Percentiles rank a stretch among this genome's conserved stretches.
phyloP scores from a whole-genome alignment of 306 rosid genomes.

The Arachis stenosperma region DNA sequence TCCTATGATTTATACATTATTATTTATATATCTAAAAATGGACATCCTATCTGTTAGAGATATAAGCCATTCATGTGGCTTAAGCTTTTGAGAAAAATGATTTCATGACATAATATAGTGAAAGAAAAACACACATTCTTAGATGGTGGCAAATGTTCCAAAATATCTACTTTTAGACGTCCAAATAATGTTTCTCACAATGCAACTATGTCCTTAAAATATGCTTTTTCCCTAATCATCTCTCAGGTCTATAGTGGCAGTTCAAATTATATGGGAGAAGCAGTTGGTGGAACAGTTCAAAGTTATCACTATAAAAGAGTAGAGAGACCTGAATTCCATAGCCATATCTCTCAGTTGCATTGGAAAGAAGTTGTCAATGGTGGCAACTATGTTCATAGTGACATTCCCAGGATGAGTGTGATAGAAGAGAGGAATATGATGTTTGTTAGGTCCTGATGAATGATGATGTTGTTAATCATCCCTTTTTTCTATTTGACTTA shows the following conservation, averaged over 20 bases:
- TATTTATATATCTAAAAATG: no score
- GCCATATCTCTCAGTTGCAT: slow-evolving; percentile 14
- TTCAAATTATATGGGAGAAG: slow-evolving; percentile 29
- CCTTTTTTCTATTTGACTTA: neutral
- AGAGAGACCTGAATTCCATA: neutral
- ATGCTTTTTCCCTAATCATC: neutral
- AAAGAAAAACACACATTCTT: no score
- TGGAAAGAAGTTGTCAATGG: slow-evolving; percentile 2
- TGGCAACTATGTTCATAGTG: slow-evolving; percentile 8
- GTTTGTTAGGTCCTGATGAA: slow-evolving; percentile 4
- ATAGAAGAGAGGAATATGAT: slow-evolving; percentile 17
- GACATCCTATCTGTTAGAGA: no score
- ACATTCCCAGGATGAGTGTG: neutral
- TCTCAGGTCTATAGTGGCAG: slow-evolving; percentile 8
- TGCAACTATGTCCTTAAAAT: neutral
- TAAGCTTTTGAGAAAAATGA: no score
- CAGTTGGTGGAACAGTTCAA: neutral
- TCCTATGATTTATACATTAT: no score
- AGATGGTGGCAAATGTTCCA: no score
- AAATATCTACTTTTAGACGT: no score
- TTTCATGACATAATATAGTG: no score
- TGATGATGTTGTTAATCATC: neutral
- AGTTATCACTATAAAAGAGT: slow-evolving; percentile 1
- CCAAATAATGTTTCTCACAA: no score
- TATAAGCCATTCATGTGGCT: no score